Percentiles rank a stretch among this genome's conserved stretches.
These are phyloP conservation scores for Diplodia mutila DNA, from an alignment of 2,329 filamentous ascomycete species.

Conservation along the genomic window DNA sequence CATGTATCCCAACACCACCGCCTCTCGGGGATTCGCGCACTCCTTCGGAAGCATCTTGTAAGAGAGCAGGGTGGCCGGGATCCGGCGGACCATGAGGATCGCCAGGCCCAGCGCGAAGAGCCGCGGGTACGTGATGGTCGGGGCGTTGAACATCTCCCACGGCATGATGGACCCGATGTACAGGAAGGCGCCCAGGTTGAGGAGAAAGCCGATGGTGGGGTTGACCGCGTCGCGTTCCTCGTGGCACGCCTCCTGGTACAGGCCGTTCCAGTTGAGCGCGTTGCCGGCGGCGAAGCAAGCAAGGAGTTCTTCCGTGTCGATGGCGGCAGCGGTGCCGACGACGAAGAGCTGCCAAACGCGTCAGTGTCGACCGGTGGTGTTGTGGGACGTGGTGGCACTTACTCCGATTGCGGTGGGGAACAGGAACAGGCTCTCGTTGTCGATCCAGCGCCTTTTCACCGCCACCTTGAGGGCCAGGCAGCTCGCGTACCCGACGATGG, in stretches of 20 bases:
- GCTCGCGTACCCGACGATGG: constrained; percentile 53
- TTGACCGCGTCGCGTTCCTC: constrained; percentile 65
- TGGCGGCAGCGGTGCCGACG: constrained; percentile 60
- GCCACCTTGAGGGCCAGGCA: constrained; percentile 52
- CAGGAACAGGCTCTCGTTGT: background rate
- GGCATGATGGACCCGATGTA: constrained; percentile 62
- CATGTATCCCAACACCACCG: constrained; percentile 64
- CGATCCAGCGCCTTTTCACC: constrained; percentile 35
- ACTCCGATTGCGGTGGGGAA: background rate
- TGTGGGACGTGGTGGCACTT: no score
- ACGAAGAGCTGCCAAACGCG: constrained; percentile 56
- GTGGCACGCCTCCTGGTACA: constrained; percentile 61
- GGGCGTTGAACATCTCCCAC: constrained; percentile 59
- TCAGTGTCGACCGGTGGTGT: no score
- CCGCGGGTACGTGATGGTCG: constrained; percentile 55
- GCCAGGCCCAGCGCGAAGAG: constrained; percentile 58
- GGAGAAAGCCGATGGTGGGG: constrained; percentile 59
- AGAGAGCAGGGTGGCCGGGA: constrained; percentile 58
- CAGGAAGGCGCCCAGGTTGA: constrained; percentile 66
- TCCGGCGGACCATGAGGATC: constrained; percentile 59
- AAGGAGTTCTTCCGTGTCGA: constrained; percentile 64
- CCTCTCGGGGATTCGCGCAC: constrained; percentile 60
- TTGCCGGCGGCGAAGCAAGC: constrained; percentile 65
- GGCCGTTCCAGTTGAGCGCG: constrained; percentile 65
- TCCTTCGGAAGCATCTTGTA: constrained; percentile 61